These are phyloP conservation scores for Globisporangium apiculatum DNA, from an alignment of 352 stramenopile species.

Conservation along the genomic window DNA sequence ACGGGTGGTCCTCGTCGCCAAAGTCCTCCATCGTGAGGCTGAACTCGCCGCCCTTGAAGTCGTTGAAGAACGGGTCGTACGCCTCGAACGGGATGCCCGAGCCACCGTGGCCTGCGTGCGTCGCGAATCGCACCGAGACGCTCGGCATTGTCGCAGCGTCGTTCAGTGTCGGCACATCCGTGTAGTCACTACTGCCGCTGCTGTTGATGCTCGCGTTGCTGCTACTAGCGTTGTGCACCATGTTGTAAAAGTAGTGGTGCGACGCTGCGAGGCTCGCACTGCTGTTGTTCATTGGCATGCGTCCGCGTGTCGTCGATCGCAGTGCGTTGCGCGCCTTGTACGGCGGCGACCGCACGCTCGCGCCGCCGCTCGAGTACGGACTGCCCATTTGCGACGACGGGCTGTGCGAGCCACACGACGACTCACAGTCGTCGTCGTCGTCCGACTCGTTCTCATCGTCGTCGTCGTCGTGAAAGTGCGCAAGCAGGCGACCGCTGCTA, in stretches of 20 bases:
- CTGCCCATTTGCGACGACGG: constrained; percentile 5
- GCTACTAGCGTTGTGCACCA: constrained; percentile 1
- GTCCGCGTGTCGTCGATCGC: background rate
- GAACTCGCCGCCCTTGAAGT: constrained; percentile 30
- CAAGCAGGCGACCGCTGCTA: constrained; percentile 7
- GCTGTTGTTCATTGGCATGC: background rate
- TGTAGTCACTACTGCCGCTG: constrained; percentile 3
- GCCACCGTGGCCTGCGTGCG: constrained; percentile 13
- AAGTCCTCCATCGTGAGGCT: constrained; percentile 41
- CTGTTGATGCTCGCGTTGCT: background rate
- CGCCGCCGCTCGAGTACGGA: constrained; percentile 5
- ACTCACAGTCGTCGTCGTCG: constrained; percentile 9
- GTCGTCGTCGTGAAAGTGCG: constrained; percentile 6
- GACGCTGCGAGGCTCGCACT: background rate
- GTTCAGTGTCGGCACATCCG: background rate
- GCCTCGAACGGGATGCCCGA: constrained; percentile 18
- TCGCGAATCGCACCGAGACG: constrained; percentile 25
- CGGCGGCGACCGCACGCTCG: background rate
- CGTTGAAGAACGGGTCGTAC: constrained; percentile 36
- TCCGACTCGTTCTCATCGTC: constrained; percentile 9
- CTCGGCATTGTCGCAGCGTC: constrained; percentile 6
- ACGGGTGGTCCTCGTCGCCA: constrained; percentile 40
- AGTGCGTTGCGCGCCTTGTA: constrained; percentile 5
- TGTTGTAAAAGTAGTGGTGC: constrained; percentile 12
- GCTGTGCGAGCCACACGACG: constrained; percentile 8